Evolutionary conservation across 2,329 filamentous ascomycete species (phyloP).

Genomic region (Alternaria burnsii): DNA sequence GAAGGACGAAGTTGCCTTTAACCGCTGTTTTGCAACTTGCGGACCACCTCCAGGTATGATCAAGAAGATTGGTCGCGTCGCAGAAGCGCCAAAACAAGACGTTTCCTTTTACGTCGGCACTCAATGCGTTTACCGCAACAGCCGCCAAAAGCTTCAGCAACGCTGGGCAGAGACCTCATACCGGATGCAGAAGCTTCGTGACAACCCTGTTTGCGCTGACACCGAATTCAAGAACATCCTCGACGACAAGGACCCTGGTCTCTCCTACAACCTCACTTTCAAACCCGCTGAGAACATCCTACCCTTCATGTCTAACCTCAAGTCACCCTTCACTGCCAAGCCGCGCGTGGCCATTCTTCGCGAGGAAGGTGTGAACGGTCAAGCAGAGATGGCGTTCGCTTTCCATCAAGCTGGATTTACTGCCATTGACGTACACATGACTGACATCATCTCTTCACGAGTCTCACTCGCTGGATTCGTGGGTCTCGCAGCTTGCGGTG

Average conservation of each 20-base stretch:
- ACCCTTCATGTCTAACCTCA: slow-evolving; percentile 71
- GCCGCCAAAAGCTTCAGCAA: slow-evolving; percentile 78
- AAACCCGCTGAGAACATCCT: slow-evolving; percentile 79
- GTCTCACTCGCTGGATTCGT: slow-evolving; percentile 83
- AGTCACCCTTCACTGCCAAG: slow-evolving; percentile 67
- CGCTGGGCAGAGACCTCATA: slow-evolving; percentile 90
- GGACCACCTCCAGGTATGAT: slow-evolving; percentile 83
- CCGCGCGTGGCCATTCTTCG: slow-evolving; percentile 90
- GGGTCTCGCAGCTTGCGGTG: slow-evolving; percentile 92
- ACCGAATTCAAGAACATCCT: slow-evolving; percentile 79
- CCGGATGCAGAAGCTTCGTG: slow-evolving; percentile 88
- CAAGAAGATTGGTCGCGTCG: slow-evolving; percentile 82
- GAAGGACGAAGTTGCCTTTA: slow-evolving; percentile 83
- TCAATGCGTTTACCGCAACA: slow-evolving; percentile 72
- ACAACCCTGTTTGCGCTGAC: slow-evolving; percentile 87
- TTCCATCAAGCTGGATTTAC: slow-evolving; percentile 92
- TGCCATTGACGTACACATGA: slow-evolving; percentile 95
- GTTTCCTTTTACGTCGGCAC: slow-evolving; percentile 78
- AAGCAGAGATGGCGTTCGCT: slow-evolving; percentile 97
- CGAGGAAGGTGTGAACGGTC: slow-evolving; percentile 94
- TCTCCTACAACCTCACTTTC: slow-evolving; percentile 84
- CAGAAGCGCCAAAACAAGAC: slow-evolving; percentile 73
- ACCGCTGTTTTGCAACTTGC: slow-evolving; percentile 88
- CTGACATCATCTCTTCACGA: slow-evolving; percentile 80
- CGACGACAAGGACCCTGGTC: slow-evolving; percentile 80